Base-by-base conservation (phyloP, 805 yeast species). In the Lipomyces mesembrius region DNA sequence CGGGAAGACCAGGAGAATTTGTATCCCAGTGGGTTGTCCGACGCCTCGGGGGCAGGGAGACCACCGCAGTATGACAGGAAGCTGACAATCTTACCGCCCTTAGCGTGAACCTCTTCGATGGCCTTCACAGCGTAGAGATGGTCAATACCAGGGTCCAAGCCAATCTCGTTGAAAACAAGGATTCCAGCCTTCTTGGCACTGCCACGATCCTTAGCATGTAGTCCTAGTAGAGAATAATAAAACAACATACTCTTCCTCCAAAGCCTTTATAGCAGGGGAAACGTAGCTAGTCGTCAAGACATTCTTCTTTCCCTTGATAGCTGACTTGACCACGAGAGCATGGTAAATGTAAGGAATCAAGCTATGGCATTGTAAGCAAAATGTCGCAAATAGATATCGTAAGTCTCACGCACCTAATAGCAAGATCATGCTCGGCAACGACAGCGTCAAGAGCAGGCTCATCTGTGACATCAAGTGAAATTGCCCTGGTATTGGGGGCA, bases 1-100 rank as follows among this genome's bases (percentile, higher is more conserved):
- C 99, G 88, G 49, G 98, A 93, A 39, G 98, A 92, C 99, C 99
- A 95, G 55, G 98, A 93, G 82, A 95, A 95, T 84, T 95, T 95
- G 87, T 95, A 95, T 74, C 99, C 99, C 78, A 95, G 84, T 66
- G 99, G 99, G 83, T 95, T 95, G 82, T 92, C 97, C 37, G 98
- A 94, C 80, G 89, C 87, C 82, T 94, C 99, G 71, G 99, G 98
- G 39, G 99, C 95, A 72, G 98, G 98, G 76, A 95, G 85, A 76
- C 99, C 99, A 82, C 99, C 99, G 83, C 99, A 95, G 89, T 91
- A 95, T 7, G 97, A 91, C 75, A 92, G 82, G 87, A 95, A 95
- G 6, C 97, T 90, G 78, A 86, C 91, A 82, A 95, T 91, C 83
- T 95, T 91, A 78, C 99, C 99, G 72, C 91, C 91, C 34, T 84